Percentiles rank a stretch among this genome's conserved stretches.
These are phyloP conservation scores for Phytomonas francai DNA, from an alignment of 208 protist genomes.

Conservation along the genomic window DNA sequence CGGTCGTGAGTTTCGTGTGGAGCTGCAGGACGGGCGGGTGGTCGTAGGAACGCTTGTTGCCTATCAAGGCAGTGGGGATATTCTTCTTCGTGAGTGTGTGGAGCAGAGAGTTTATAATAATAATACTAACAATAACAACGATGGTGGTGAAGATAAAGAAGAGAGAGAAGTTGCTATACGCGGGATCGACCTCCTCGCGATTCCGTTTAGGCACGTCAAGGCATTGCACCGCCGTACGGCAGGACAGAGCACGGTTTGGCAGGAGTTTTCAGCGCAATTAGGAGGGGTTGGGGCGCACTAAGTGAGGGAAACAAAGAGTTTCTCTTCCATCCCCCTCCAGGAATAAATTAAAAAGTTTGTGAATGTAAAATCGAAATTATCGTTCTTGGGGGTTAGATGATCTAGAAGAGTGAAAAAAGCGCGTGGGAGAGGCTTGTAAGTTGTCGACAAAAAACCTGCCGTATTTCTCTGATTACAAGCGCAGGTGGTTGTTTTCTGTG, in stretches of 20 bases:
- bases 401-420: too few species aligned
- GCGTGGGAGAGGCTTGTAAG: too few species aligned
- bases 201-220: constrained; percentile 65
- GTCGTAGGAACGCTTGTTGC: constrained; percentile 64
- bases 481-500: too few species aligned
- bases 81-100: constrained; percentile 53
- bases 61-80: constrained; percentile 63
- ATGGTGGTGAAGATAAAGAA: background rate
- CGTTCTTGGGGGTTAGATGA: too few species aligned
- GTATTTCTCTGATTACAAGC: too few species aligned
- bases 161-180: constrained; percentile 44
- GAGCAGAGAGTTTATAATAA: constrained; percentile 68
- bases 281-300: too few species aligned
- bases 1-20: constrained; percentile 66
- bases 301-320: too few species aligned
- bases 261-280: too few species aligned
- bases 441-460: too few species aligned
- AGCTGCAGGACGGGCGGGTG: constrained; percentile 63
- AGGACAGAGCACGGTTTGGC: constrained; percentile 29
- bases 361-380: background rate
- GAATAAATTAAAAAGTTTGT: constrained; percentile 5
- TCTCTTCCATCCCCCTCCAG: too few species aligned
- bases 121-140: constrained; percentile 2
- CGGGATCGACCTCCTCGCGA: constrained; percentile 40
- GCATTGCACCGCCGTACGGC: constrained; percentile 48